A percentile compares a stretch with the other conserved stretches of the same genome.
phyloP scores from a whole-genome alignment of 108 stramenopile species.

The Tribonema minus region DNA sequence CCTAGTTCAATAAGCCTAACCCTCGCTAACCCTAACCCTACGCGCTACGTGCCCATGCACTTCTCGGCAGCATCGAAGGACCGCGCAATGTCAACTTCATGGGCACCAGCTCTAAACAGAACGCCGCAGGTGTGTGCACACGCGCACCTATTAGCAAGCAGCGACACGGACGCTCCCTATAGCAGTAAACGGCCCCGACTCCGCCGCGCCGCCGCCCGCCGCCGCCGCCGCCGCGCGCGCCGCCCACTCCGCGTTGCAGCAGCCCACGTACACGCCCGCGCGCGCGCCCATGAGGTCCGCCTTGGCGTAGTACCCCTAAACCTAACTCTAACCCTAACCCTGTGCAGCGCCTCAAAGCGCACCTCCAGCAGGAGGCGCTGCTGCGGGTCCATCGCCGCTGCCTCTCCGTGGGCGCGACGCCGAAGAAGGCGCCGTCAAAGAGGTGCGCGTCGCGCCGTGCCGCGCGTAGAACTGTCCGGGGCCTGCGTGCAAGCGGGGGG shows the following conservation, averaged over 20 bases:
- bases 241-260: constrained; percentile 35
- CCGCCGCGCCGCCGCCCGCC: background rate
- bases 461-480: background rate
- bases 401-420: constrained; percentile 49
- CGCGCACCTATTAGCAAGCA: background rate
- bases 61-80: no score
- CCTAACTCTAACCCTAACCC: no score
- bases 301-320: constrained; percentile 13
- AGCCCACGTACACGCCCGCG: constrained; percentile 43
- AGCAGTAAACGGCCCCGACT: background rate
- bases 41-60: no score
- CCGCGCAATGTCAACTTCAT: no score
- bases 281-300: constrained; percentile 9
- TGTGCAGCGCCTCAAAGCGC: constrained; percentile 48
- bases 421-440: constrained; percentile 51
- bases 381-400: constrained; percentile 52
- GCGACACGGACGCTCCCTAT: background rate
- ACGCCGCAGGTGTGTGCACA: no score
- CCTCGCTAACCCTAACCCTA: no score
- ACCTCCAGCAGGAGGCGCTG: constrained; percentile 57
- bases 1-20: no score
- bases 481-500: no score
- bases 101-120: no score
- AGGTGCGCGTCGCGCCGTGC: background rate
- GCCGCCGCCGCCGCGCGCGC: background rate